Evolutionary conservation across 257 asterid genomes (phyloP).

Genomic region (Salvia splendens): DNA sequence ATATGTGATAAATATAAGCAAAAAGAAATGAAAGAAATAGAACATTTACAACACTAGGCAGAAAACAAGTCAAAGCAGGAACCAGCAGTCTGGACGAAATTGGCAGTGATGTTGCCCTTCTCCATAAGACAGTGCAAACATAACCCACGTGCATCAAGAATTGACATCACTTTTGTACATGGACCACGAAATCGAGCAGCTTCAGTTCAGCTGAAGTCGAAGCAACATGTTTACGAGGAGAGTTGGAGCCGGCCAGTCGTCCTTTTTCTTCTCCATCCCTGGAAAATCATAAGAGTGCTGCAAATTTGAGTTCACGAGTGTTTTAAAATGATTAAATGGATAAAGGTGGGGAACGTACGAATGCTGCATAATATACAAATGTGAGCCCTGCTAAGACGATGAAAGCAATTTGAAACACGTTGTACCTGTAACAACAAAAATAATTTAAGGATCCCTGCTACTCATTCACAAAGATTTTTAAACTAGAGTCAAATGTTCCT

Average conservation of each 20-base stretch:
- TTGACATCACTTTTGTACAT: constrained; percentile 31
- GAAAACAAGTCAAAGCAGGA: constrained; percentile 34
- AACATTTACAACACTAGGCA: constrained; percentile 54
- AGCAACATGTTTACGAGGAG: constrained; percentile 52
- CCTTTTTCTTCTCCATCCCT: constrained; percentile 94
- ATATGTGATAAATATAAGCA: constrained; percentile 39
- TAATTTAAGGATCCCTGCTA: constrained; percentile 5
- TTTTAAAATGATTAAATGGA: neutral
- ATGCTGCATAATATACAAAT: constrained; percentile 81
- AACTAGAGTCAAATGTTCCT: constrained; percentile 31
- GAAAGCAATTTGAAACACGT: constrained; percentile 93
- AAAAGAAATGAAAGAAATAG: constrained; percentile 32
- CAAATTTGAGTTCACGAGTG: constrained; percentile 12
- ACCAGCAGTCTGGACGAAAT: constrained; percentile 36
- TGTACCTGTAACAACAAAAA: constrained; percentile 64
- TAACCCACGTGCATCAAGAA: constrained; percentile 40
- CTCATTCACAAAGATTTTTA: neutral
- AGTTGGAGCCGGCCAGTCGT: constrained; percentile 85
- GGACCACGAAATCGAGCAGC: constrained; percentile 32
- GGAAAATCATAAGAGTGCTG: constrained; percentile 8
- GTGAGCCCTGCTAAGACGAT: constrained; percentile 88
- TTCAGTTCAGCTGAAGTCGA: constrained; percentile 19
- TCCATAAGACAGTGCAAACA: constrained; percentile 32
- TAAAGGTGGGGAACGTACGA: constrained; percentile 52
- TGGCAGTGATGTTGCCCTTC: constrained; percentile 36